Base-by-base conservation (phyloP, 768 basidiomycete species). In the Leccinum imitatum region DNA sequence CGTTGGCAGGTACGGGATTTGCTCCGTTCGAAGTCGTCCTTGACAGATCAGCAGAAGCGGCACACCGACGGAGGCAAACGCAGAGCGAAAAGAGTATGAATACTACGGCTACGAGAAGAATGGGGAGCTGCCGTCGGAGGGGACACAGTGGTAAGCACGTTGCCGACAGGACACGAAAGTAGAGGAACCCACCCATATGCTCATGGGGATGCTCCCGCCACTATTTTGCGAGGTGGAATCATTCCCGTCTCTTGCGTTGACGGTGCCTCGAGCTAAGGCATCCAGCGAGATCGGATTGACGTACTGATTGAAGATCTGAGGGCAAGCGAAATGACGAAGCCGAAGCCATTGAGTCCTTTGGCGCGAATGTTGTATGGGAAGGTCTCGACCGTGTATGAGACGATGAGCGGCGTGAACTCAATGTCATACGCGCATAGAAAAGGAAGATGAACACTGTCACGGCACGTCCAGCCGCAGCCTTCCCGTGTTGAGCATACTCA, bases 21-120 rank as follows among this genome's bases (percentile, higher is more conserved):
- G 21, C 17, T 11, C 41, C 35, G n/a, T 51, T 57, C 1, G 55
- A 13, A 21, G 56, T 33, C 1, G 50, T 33, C 6, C 47, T 6
- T 13, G 46, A 6, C 19, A 2, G 21, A 23, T 23, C 14, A 21
- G 47, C 21, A n/a, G 41, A 44, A 44, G 17, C 11, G 10, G 65
- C 48, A 11, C 55, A 59, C 39, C 73, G 67, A 59, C 67, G 73
- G 8, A 64, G 3, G 7, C 73, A 74, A 1, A 50, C 59, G 37
- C 67, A 51, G 19, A 72, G 17, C 17, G 65, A 65, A 39, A 72
- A 53, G 33, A 69, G 30, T 11, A 56, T 46, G 8, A 74, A 67
- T 2, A 69, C 56, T 0, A 71, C 13, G 10, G 67, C 59, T 37
- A 74, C 35, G 27, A 64, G 57, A n/a, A 74, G 58, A n/a, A 73